These are phyloP conservation scores for Calamus simplicifolius DNA, from an alignment of 176 grass and related monocot genomes.

Conservation along the genomic window DNA sequence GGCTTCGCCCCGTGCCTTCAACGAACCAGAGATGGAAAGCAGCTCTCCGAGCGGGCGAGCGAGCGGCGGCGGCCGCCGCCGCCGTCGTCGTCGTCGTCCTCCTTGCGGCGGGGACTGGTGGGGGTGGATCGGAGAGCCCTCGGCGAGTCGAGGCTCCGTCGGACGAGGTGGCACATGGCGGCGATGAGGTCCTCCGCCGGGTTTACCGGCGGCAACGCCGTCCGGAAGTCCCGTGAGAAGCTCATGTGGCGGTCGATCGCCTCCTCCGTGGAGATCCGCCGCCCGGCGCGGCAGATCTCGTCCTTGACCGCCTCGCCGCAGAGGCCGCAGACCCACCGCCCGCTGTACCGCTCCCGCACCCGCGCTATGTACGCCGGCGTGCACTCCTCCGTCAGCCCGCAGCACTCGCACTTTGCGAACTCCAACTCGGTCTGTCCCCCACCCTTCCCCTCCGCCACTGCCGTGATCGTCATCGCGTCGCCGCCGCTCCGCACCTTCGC, in stretches of 20 bases:
- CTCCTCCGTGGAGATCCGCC: slow-evolving; percentile 13
- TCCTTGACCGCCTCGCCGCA: slow-evolving; percentile 14
- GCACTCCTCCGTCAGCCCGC: slow-evolving; percentile 18
- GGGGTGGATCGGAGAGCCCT: neutral
- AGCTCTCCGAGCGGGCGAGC: neutral
- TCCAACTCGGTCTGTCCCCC: neutral
- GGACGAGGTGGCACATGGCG: slow-evolving; percentile 13
- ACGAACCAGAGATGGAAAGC: neutral
- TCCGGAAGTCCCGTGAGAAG: slow-evolving; percentile 8
- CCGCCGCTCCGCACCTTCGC: neutral
- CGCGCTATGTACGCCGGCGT: slow-evolving; percentile 7
- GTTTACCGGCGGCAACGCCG: neutral
- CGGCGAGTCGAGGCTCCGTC: slow-evolving; percentile 16
- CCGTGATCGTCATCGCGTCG: neutral
- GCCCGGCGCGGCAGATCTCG: slow-evolving; percentile 16
- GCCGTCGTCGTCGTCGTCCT: neutral
- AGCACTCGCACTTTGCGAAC: slow-evolving; percentile 5
- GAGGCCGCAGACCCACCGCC: slow-evolving; percentile 14
- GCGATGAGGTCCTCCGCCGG: slow-evolving; percentile 2
- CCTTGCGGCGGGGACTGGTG: neutral
- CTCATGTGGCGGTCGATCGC: slow-evolving; percentile 13
- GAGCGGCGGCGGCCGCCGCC: neutral
- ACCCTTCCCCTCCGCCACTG: neutral
- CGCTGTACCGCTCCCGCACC: slow-evolving; percentile 9
- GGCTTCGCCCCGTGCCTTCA: neutral